Conservation (phyloP, 345 rosid genomes). For the Camelina sativa region DNA sequence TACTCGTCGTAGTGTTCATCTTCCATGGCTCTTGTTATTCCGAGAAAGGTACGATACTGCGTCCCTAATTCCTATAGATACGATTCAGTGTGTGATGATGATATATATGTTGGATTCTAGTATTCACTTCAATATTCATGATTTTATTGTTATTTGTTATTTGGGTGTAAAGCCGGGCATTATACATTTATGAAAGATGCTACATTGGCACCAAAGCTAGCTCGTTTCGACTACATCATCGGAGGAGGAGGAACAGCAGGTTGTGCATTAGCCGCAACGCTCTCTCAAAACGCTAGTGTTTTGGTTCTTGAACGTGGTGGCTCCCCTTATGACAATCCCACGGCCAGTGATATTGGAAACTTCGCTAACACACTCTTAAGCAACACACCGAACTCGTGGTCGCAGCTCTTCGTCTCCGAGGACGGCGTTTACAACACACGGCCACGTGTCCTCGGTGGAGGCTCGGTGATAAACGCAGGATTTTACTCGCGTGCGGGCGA, state of each 20-base stretch:
- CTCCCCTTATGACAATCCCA: constrained; percentile 54
- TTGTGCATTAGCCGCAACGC: constrained; percentile 68
- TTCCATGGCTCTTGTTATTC: not conserved
- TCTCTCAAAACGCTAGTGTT: constrained; percentile 57
- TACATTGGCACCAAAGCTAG: not conserved
- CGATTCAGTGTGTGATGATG: not conserved
- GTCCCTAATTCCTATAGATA: not conserved
- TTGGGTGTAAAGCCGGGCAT: not conserved
- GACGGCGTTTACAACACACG: constrained; percentile 70
- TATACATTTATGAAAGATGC: not conserved
- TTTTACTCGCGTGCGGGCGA: constrained; percentile 59
- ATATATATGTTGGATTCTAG: not conserved
- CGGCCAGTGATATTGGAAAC: constrained; percentile 46
- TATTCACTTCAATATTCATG: not conserved
- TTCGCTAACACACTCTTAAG: constrained; percentile 45
- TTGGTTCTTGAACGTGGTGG: constrained; percentile 67
- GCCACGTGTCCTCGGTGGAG: constrained; percentile 75
- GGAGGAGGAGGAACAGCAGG: not conserved
- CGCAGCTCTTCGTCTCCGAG: constrained; percentile 65
- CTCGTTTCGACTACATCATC: constrained; percentile 5
- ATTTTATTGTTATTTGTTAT: not conserved
- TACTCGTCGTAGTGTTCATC: not conserved
- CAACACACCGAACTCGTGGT: constrained; percentile 48
- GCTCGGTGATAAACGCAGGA: constrained; percentile 70
- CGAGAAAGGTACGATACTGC: not conserved